These are phyloP conservation scores for Claviceps sorghi DNA, from an alignment of 2,329 filamentous ascomycete species.

Conservation along the genomic window DNA sequence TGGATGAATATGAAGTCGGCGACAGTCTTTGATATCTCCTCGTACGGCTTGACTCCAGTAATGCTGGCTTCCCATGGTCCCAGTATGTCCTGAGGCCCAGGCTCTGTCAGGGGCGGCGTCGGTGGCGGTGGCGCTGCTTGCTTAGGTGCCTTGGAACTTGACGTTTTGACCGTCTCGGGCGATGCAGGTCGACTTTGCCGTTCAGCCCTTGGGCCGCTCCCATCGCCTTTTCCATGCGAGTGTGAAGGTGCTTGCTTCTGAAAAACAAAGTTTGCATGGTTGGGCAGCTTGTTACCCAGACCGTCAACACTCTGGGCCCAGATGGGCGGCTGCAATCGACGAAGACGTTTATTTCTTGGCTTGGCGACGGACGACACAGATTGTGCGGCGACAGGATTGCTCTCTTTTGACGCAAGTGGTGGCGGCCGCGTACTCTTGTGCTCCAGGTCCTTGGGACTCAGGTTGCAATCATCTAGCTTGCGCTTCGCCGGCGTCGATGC, in stretches of 20 bases:
- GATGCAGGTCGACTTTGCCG: slow-evolving; percentile 30
- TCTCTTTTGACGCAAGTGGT: slow-evolving; percentile 35
- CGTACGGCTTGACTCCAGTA: slow-evolving; percentile 53
- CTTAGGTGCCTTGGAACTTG: slow-evolving; percentile 10
- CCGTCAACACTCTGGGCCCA: slow-evolving; percentile 32
- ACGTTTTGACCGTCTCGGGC: slow-evolving; percentile 27
- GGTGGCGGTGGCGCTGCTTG: slow-evolving; percentile 5
- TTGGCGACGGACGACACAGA: slow-evolving; percentile 20
- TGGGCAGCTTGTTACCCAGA: slow-evolving; percentile 23
- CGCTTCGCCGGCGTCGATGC: slow-evolving; percentile 25
- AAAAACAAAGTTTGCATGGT: slow-evolving; percentile 30
- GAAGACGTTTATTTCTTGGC: slow-evolving; percentile 25
- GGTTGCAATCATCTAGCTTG: slow-evolving; percentile 24
- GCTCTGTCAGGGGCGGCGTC: slow-evolving; percentile 13
- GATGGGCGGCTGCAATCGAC: slow-evolving; percentile 25
- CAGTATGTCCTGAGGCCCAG: slow-evolving; percentile 23
- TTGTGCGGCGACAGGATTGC: slow-evolving; percentile 8
- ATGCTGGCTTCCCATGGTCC: slow-evolving; percentile 54
- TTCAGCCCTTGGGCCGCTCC: slow-evolving; percentile 14
- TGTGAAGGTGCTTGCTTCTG: slow-evolving; percentile 23
- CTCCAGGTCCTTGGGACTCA: slow-evolving; percentile 37
- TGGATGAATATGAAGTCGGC: slow-evolving; percentile 67
- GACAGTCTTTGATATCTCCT: slow-evolving; percentile 61
- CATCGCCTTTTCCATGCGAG: slow-evolving; percentile 25
- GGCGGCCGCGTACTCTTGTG: slow-evolving; percentile 32